phyloP scores from a whole-genome alignment of 2,329 filamentous ascomycete genomes.

The Torrubiellomyces zombiae region DNA sequence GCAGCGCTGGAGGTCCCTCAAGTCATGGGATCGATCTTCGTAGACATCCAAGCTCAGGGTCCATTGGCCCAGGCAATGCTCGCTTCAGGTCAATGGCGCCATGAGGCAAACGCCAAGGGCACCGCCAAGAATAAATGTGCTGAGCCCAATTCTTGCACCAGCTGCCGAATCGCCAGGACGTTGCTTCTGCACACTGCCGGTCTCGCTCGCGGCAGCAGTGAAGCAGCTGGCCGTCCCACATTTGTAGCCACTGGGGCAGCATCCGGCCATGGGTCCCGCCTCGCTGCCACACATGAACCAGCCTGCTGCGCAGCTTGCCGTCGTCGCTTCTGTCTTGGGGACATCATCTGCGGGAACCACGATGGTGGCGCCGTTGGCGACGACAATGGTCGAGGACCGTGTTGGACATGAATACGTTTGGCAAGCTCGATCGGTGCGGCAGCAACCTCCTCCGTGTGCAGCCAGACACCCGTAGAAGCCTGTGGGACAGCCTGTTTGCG shows the following conservation, averaged over 20 bases:
- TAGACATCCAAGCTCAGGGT: too few species aligned
- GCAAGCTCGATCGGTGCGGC: conserved; percentile 74
- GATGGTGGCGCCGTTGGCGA: conserved; percentile 53
- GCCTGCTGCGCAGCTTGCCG: conserved; percentile 50
- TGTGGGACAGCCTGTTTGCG: conserved; percentile 49
- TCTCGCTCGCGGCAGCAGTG: conserved; percentile 31
- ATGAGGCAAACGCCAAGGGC: too few species aligned
- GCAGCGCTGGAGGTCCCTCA: too few species aligned
- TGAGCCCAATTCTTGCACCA: too few species aligned
- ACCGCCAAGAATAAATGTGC: too few species aligned
- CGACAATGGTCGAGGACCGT: conserved; percentile 40
- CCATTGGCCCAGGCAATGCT: too few species aligned
- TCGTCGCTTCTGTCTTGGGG: conserved; percentile 24
- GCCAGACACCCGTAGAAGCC: conserved; percentile 88
- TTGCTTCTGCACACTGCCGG: conserved; percentile 39
- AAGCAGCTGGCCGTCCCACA: conserved; percentile 63
- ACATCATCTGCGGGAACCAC: conserved; percentile 41
- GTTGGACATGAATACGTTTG: conserved; percentile 62
- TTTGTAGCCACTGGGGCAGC: conserved; percentile 62
- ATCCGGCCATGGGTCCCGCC: conserved; percentile 53
- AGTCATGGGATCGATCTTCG: too few species aligned
- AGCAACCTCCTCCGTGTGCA: conserved; percentile 69
- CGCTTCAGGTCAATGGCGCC: too few species aligned
- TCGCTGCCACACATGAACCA: conserved; percentile 56
- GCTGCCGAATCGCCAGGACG: too few species aligned